These are phyloP conservation scores for Jatropha curcas DNA, from an alignment of 345 rosid genomes.

Conservation along the genomic window DNA sequence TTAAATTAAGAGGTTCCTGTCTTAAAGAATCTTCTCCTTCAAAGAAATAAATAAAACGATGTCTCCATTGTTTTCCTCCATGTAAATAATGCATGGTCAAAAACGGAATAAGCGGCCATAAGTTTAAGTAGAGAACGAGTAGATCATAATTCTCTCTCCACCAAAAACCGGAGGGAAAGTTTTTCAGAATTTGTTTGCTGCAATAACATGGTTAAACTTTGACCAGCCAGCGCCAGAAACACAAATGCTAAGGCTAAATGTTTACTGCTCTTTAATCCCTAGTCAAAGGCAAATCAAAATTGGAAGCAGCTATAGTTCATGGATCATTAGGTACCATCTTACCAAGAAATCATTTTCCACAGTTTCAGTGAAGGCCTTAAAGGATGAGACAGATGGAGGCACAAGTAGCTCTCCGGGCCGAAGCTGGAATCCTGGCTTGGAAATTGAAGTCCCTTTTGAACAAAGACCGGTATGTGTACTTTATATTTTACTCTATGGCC, in stretches of 20 bases:
- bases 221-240: no score
- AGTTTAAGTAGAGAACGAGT: not conserved
- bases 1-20: not conserved
- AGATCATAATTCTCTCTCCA: conserved; percentile 11
- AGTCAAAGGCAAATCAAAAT: conserved; percentile 44
- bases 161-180: not conserved
- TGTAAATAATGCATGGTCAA: conserved; percentile 31
- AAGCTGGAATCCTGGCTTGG: conserved; percentile 88
- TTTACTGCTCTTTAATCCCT: conserved; percentile 53
- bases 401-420: conserved; percentile 56
- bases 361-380: conserved; percentile 53
- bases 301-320: conserved; percentile 45
- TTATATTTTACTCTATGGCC: not conserved
- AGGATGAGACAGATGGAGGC: conserved; percentile 57
- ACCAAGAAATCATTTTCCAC: conserved; percentile 34
- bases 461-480: conserved; percentile 74
- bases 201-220: not conserved
- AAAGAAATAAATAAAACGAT: not conserved
- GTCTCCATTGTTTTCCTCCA: conserved; percentile 19
- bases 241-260: conserved; percentile 66
- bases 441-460: conserved; percentile 84
- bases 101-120: not conserved
- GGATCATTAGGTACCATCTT: conserved; percentile 32
- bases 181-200: conserved; percentile 7
- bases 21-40: conserved; percentile 3